Evolutionary conservation across 2,329 filamentous ascomycete species (phyloP).

Genomic region (Botrytis cinerea): DNA sequence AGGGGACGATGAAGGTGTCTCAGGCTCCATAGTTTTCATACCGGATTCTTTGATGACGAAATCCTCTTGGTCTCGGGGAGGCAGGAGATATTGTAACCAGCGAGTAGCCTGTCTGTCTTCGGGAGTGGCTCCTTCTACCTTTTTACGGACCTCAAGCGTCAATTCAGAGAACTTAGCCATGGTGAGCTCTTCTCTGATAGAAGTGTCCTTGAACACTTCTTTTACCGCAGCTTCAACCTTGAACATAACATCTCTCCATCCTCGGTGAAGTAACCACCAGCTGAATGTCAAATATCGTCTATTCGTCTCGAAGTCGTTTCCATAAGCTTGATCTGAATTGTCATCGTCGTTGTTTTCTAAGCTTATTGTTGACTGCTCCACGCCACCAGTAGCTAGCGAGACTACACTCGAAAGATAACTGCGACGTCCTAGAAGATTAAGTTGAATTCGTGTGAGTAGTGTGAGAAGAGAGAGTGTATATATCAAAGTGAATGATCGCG

Average conservation of each 20-base stretch:
- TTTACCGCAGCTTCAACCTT: conserved; percentile 84
- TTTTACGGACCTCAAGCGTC: conserved; percentile 78
- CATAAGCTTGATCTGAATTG: conserved; percentile 76
- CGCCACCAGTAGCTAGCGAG: conserved; percentile 75
- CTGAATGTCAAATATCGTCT: conserved; percentile 92
- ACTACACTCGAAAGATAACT: conserved; percentile 97
- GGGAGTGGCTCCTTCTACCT: conserved; percentile 75
- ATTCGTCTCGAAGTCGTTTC: conserved; percentile 95
- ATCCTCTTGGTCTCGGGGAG: conserved; percentile 74
- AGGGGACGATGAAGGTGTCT: conserved; percentile 41
- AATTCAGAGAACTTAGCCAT: conserved; percentile 78
- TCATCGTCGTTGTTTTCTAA: conserved; percentile 94
- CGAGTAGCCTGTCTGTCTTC: conserved; percentile 56
- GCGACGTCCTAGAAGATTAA: conserved; percentile 92
- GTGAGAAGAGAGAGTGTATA: conserved; percentile 89
- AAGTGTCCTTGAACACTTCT: conserved; percentile 85
- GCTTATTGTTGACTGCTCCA: conserved; percentile 74
- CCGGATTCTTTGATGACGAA: conserved; percentile 85
- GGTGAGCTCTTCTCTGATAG: conserved; percentile 83
- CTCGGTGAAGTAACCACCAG: conserved; percentile 94
- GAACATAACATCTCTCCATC: conserved; percentile 80
- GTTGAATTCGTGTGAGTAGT: conserved; percentile 89
- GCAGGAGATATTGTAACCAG: conserved; percentile 85
- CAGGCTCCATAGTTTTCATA: conserved; percentile 59
- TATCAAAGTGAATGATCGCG: conserved; percentile 84